Percentiles rank a stretch among this genome's conserved stretches.
Conservation (phyloP, 805 yeast genomes). For the Lipomyces sp. region DNA sequence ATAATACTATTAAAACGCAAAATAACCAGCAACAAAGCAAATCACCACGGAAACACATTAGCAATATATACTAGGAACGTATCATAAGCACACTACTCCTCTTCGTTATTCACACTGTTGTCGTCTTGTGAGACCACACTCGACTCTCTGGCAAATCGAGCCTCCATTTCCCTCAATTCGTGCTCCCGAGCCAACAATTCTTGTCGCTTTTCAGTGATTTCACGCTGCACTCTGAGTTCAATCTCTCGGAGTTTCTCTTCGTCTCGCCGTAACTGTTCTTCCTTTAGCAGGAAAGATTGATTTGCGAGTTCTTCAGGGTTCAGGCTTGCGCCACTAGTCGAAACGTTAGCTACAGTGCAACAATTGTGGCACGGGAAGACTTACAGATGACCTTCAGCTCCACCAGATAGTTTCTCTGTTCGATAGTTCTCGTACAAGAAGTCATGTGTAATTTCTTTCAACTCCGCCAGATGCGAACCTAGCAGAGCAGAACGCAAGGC, state of each 20-base stretch:
- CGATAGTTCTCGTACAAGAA: constrained; percentile 77
- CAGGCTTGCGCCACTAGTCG: constrained; percentile 38
- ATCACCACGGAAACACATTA: not conserved
- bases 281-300: constrained; percentile 48
- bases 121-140: constrained; percentile 26
- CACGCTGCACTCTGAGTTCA: constrained; percentile 48
- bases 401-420: constrained; percentile 67
- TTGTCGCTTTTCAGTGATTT: constrained; percentile 47
- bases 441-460: constrained; percentile 79
- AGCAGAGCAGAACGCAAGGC: constrained; percentile 69
- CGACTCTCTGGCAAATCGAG: constrained; percentile 40
- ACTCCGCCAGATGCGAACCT: constrained; percentile 82
- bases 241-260: constrained; percentile 47
- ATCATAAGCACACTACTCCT: not conserved
- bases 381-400: constrained; percentile 29
- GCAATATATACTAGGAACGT: not conserved
- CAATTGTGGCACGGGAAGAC: not conserved
- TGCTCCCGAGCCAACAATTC: constrained; percentile 48
- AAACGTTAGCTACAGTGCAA: constrained; percentile 14
- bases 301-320: constrained; percentile 49
- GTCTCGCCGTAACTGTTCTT: constrained; percentile 51
- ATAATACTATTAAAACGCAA: not conserved
- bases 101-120: not conserved
- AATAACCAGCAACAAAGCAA: not conserved
- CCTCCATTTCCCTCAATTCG: constrained; percentile 50